Evolutionary conservation across 306 rosid genomes (phyloP), one percentile per base, ranked within the genome.

Genomic region (Ochetophila trinervis): DNA sequence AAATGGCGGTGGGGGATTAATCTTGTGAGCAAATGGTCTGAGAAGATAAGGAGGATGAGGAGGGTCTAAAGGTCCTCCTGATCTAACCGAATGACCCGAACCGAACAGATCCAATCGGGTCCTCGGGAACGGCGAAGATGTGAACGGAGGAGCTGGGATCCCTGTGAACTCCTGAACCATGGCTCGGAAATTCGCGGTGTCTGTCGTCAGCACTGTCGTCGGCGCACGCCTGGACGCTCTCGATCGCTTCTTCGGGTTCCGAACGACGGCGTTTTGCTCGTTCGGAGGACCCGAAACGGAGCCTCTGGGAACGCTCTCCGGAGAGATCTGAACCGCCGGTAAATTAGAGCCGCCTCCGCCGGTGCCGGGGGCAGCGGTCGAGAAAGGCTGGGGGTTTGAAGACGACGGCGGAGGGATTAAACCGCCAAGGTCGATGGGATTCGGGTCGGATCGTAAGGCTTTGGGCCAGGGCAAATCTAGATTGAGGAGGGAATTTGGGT

Each of bases 91-190:
- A 53, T 81, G 1, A 17, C 68, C 60, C 35, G 81, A 15, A 44
- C 85, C 85, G 18, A 89, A 86, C 18, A 93, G 79, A 66, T 94
- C 97, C 6, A 94, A 71, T 11, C 99, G 79, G 59, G 71, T 77
- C 71, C 97, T 74, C 3, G 89, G 80, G 62, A 89, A 87, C 37
- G 84, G 62, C 1, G 96, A 86, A 3, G 89, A 79, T 3, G 90
- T 56, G 70, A 94, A 94, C 5, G 99, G 97, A 0, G 87, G 97
- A 6, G 96, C 91, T 6, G 99, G 99, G 34, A 94, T 90, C 40
- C 99, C 99, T 13, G 99, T 94, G 68, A 94, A 94, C 78, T 94
- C 97, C 62, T 94, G 99, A 68, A 94, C 99, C 99, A 94, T 94
- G 78, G 99, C 96, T 83, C 99, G 64, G 80, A 94, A 94, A 81